A percentile compares a stretch with the other conserved stretches of the same genome.
phyloP scores from a whole-genome alignment of 208 protist genomes.

The Zelonia costaricensis region DNA sequence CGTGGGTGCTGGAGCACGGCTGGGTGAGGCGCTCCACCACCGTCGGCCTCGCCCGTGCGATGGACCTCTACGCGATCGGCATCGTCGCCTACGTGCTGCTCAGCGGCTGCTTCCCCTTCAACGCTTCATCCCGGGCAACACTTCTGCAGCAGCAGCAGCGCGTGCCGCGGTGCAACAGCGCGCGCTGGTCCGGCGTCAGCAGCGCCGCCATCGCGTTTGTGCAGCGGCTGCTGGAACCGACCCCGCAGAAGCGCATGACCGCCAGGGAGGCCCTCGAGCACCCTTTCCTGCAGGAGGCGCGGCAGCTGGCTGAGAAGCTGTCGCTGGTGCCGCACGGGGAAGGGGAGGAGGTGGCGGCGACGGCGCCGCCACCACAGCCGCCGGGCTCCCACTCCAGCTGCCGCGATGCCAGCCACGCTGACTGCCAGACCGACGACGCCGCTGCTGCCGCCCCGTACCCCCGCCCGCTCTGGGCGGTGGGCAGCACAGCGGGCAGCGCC shows the following conservation, averaged over 20 bases:
- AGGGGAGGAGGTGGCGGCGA: slow-evolving; percentile 12
- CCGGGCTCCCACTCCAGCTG: background rate
- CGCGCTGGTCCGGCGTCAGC: slow-evolving; percentile 62
- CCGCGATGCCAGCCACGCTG: background rate
- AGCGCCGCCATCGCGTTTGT: slow-evolving; percentile 64
- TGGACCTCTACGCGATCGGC: slow-evolving; percentile 80
- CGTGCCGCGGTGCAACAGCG: slow-evolving; percentile 65
- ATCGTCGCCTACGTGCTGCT: slow-evolving; percentile 83
- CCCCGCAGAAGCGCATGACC: slow-evolving; percentile 50
- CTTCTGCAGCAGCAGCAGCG: slow-evolving; percentile 68
- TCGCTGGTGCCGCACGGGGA: slow-evolving; percentile 50
- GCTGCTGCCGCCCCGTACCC: background rate
- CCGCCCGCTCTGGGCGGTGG: background rate
- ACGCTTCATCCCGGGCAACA: slow-evolving; percentile 57
- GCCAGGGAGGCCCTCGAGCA: slow-evolving; percentile 61
- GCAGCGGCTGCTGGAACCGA: slow-evolving; percentile 61
- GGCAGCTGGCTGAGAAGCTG: slow-evolving; percentile 47
- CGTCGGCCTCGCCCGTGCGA: slow-evolving; percentile 45
- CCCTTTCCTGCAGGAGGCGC: slow-evolving; percentile 57
- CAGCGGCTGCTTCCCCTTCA: slow-evolving; percentile 84
- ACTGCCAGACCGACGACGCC: background rate
- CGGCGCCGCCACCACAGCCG: too few relatives aligned
- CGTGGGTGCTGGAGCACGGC: slow-evolving; percentile 56
- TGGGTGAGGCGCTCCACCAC: slow-evolving; percentile 47
- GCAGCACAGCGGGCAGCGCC: background rate